These are phyloP conservation scores for Paragyromitra xinjiangensis DNA, from an alignment of 495 filamentous ascomycete species.

Conservation along the genomic window DNA sequence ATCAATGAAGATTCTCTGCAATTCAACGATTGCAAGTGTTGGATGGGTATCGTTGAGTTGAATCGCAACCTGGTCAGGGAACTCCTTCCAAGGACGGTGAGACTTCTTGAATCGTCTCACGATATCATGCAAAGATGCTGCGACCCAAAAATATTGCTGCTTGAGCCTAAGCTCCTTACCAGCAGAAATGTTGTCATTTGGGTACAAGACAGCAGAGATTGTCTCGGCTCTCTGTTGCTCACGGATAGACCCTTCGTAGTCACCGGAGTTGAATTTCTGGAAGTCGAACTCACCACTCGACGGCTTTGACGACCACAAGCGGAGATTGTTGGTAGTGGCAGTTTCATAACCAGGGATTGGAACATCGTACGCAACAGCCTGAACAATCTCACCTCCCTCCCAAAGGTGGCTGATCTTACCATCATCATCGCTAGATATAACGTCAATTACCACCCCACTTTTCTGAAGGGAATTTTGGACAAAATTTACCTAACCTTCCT, in stretches of 20 bases:
- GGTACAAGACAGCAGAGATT: slow-evolving; percentile 96
- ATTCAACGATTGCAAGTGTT: slow-evolving; percentile 92
- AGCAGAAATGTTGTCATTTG: slow-evolving; percentile 94
- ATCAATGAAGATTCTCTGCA: slow-evolving; percentile 91
- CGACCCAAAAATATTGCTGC: slow-evolving; percentile 99
- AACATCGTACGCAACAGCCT: slow-evolving; percentile 93
- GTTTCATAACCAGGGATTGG: slow-evolving; percentile 93
- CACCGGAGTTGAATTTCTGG: slow-evolving; percentile 98
- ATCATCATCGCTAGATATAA: slow-evolving; percentile 67
- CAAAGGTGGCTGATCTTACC: slow-evolving; percentile 78
- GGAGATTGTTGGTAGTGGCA: slow-evolving; percentile 91
- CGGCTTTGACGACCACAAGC: slow-evolving; percentile 96
- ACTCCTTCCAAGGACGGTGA: slow-evolving; percentile 86
- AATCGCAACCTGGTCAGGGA: slow-evolving; percentile 94
- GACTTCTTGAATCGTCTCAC: slow-evolving; percentile 98
- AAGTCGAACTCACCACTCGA: slow-evolving; percentile 98
- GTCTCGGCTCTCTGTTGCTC: slow-evolving; percentile 97
- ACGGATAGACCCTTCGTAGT: slow-evolving; percentile 95
- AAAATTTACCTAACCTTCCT: slow-evolving; percentile 67
- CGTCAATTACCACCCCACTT: slow-evolving; percentile 5
- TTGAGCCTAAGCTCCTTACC: slow-evolving; percentile 97
- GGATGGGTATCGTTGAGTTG: slow-evolving; percentile 99
- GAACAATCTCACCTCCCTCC: slow-evolving; percentile 93
- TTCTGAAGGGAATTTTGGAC: neutral
- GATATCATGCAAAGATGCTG: slow-evolving; percentile 94